Base-by-base conservation (phyloP, 1,284 basidiomycete genomes). In the Ceratobasidium sp. region DNA sequence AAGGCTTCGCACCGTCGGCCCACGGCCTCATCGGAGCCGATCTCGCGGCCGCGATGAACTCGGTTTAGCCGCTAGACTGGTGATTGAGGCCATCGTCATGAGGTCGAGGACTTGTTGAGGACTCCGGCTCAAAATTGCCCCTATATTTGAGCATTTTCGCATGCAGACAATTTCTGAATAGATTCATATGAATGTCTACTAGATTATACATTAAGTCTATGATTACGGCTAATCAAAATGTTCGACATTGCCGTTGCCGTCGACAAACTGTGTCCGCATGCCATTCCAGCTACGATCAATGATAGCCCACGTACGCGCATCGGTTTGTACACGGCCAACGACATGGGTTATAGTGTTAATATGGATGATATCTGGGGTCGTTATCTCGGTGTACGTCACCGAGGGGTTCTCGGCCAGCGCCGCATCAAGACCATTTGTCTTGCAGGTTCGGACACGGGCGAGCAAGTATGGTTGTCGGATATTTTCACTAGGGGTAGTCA, bases 391-490 rank as follows among this genome's bases (percentile, higher is more conserved):
- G 28, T 69, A 57, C 10, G 65, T 69, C 6, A 69, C 65, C 0
- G 30, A 4, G 2, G 50, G 65, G 28, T 55, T 69, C 2, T 43
- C 36, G 26, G 23, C 36, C 18, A 32, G 3, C 3, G 65, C 21
- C n/a, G 52, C 52, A 39, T 69, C 65, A 9, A 57, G 34, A 1
- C 65, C 52, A 6, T 26, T 18, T 30, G 65, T 69, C 5, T 28
- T 16, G 39, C 65, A 69, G 14, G 34, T 26, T 30, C 5, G n/a
- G 5, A 69, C 41, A 23, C 34, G 65, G 1, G 39, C 52, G 1
- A 69, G 65, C 23, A 57, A 21, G 30, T 69, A 69, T 26, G 62
- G 34, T 30, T 28, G 1, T 16, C 12, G 30, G 10, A n/a, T 41
- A 12, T 39, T 55, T 23, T 1, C 26, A 9, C 52, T 57, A 23